Evolutionary conservation across 768 basidiomycete genomes (phyloP), one percentile per base, ranked within the genome.

Genomic region (Atractiella rhizophila): DNA sequence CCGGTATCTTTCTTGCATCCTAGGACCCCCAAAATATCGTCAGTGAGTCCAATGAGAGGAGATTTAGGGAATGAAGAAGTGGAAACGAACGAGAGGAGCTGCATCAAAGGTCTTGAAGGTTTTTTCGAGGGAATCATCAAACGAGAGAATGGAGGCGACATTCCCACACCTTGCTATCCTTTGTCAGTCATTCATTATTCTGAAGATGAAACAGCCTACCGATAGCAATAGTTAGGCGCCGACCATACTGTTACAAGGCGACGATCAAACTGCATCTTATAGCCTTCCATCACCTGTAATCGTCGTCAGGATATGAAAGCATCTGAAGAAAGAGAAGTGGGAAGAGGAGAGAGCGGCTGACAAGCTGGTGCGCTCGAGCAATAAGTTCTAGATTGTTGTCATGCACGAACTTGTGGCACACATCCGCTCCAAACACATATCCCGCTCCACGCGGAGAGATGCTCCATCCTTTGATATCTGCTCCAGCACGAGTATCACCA

Each of bases 181-280:
- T 9, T 12, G 28, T 18, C 13, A 28, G 9, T 40, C 42, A 28
- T 9, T 15, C 23, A 37, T 31, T 20, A 39, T 3, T n/a, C 9
- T 23, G 39, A 28, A 24, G 42, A 32, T 32, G 21, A 23, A 33
- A 39, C 41, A 13, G 66, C 73, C 47, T 52, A 88, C 79, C 86
- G 66, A 60, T 94, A 94, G 60, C 88, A 94, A 57, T 96, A 96
- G 60, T 96, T 96, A 12, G 86, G 88, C 3, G 85, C 86, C 52
- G 78, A 82, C 86, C 88, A 96, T 29, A 96, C 85, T 7, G 88
- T 96, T 25, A 96, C 88, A 51, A 96, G 86, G 32, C 71, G 74
- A 39, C 70, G 64, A 59, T 96, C 86, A 53, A 91, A 91, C 85
- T 94, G 88, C 59, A 83, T 68, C 62, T 91, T 94, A 62, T 59